These are phyloP conservation scores for Eudorina sp. DNA, from an alignment of 139 green algal genomes.

Conservation along the genomic window DNA sequence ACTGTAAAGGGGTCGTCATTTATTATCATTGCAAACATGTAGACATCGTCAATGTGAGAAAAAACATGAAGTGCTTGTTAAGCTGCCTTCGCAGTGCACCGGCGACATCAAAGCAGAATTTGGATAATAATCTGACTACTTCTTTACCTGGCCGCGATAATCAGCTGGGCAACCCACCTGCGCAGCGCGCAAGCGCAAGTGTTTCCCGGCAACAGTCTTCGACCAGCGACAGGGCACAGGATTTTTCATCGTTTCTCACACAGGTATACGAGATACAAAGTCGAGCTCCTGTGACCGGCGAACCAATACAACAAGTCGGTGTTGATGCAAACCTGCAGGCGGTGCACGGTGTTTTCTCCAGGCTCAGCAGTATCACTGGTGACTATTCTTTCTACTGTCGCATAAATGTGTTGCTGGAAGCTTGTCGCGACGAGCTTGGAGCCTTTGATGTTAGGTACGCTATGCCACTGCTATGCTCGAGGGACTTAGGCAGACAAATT, in stretches of 20 bases:
- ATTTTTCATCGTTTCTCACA: neutral
- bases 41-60: too few species aligned
- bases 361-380: neutral
- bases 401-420: neutral
- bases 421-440: neutral
- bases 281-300: too few species aligned
- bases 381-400: neutral
- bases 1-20: too few species aligned
- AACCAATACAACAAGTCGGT: too few species aligned
- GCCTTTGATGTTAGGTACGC: conserved; percentile 1
- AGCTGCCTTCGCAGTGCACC: neutral
- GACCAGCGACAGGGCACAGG: neutral
- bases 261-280: neutral
- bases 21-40: too few species aligned
- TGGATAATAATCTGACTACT: too few species aligned
- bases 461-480: neutral
- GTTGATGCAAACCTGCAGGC: too few species aligned
- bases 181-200: neutral
- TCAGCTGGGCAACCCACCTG: neutral
- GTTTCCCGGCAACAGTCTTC: neutral
- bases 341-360: neutral
- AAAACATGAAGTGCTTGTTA: neutral
- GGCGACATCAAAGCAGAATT: neutral
- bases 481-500: neutral
- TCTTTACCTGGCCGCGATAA: too few species aligned